Conservation (phyloP, 164 flowering plant genomes). For the grape (Vitis vinifera) region DNA sequence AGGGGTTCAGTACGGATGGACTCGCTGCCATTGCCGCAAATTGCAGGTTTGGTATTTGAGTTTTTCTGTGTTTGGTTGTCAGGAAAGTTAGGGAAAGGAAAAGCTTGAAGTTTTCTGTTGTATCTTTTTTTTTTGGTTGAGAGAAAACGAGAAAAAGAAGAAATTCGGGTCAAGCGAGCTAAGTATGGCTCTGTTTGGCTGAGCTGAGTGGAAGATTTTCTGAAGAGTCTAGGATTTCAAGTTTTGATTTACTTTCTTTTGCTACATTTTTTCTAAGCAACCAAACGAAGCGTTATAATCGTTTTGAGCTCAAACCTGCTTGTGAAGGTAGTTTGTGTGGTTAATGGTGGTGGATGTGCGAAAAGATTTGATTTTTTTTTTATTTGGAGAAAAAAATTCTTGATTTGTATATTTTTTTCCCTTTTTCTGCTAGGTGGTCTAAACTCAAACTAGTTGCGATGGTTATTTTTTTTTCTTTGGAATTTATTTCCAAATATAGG, state of each 20-base stretch:
- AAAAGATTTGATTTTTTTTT: neutral
- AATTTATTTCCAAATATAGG: neutral
- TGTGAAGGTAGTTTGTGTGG: neutral
- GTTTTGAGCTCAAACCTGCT: too few relatives aligned
- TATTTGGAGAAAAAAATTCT: neutral
- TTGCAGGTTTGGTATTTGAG: constrained; percentile 58
- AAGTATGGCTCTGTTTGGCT: neutral
- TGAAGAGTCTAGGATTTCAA: neutral
- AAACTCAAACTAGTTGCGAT: neutral
- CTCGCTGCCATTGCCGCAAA: constrained; percentile 81
- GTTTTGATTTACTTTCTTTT: neutral
- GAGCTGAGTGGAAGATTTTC: neutral
- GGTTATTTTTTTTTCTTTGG: too few relatives aligned
- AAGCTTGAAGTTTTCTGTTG: neutral
- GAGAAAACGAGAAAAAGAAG: neutral
- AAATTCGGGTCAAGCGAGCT: neutral
- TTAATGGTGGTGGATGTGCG: neutral
- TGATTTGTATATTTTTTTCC: too few relatives aligned
- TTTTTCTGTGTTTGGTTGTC: neutral
- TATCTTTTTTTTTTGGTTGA: neutral
- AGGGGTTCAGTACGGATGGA: constrained; percentile 78
- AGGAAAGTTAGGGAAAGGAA: neutral
- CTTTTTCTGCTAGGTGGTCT: neutral
- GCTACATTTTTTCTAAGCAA: neutral
- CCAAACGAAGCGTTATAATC: neutral